Evolutionary conservation across 495 filamentous ascomycete genomes (phyloP), one percentile per base, ranked within the genome.

Genomic region (Aspergillus incahuasiensis): DNA sequence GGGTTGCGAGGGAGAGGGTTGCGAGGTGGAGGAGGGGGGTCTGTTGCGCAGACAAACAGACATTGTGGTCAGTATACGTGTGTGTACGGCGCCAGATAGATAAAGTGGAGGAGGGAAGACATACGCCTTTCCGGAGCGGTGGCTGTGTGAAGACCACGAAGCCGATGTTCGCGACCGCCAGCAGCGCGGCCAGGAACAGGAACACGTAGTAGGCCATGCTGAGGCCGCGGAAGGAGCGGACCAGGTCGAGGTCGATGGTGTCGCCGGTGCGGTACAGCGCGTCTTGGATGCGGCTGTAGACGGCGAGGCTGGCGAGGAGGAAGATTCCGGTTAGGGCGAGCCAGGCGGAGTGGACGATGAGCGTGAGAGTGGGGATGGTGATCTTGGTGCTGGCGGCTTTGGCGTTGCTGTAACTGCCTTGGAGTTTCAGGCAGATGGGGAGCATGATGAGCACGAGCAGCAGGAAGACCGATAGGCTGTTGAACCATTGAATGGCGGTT

Each of bases 391-490:
- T 28, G 25, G 25, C 25, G 25, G 3, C 25, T 3, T 8, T 8
- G 25, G 4, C 8, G 25, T 8, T 53, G 1, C 43, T 34, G 35
- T 44, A 35, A 5, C 54, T 46, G 0, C 60, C 47, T 40, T 58
- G 47, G 1, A 63, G 57, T 5, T 59, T 47, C 8, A 39, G 42
- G 41, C 57, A 63, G 38, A 63, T 55, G 1, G 61, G 56, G 38
- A 59, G 38, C 20, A 61, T 49, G 53, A 64, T 55, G 1, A 57
- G 15, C 8, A 50, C 46, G 30, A 61, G 42, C 35, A 61, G 42
- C 0, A 35, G 16, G 35, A 54, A 55, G 16, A 34, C 13, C 0
- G 44, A 48, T 12, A 57, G 18, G 1, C n/a, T 38, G 43, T 22
- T 16, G 44, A 64, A 46, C 61, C 61, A 63, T 1, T 12, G 1